A percentile compares a stretch with the other conserved stretches of the same genome.
phyloP scores from a whole-genome alignment of 257 asterid genomes.

The Cynanchum wilfordii region DNA sequence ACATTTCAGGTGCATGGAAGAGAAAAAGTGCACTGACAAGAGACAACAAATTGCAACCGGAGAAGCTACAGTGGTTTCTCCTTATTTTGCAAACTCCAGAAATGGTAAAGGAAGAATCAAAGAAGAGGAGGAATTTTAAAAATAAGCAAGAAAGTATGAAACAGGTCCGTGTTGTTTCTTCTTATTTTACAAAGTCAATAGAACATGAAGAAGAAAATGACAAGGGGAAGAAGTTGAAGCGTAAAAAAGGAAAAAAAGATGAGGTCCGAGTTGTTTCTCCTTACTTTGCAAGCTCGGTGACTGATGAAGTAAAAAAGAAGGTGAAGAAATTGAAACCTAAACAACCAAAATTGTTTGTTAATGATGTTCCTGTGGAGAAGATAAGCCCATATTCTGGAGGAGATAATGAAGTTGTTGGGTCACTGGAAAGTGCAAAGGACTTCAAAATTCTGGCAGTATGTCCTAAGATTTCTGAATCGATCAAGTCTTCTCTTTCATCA shows the following conservation, averaged over 20 bases:
- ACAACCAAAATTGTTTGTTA: conserved; percentile 5
- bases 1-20: not conserved
- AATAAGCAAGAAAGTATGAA: not conserved
- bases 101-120: not conserved
- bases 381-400: conserved; percentile 34
- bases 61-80: not conserved
- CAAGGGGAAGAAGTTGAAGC: not conserved
- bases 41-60: not conserved
- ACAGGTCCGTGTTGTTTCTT: not conserved
- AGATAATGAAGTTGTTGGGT: conserved; percentile 14
- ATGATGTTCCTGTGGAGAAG: conserved; percentile 11
- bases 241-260: not conserved
- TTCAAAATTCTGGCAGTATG: conserved; percentile 13
- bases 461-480: conserved; percentile 11
- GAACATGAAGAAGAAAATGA: not conserved
- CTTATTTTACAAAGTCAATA: not conserved
- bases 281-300: not conserved
- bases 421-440: conserved; percentile 15
- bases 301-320: not conserved
- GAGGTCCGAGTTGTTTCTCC: conserved; percentile 25
- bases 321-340: not conserved
- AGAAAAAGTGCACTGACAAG: not conserved
- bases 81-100: not conserved
- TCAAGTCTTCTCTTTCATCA: conserved; percentile 32
- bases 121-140: not conserved